Evolutionary conservation across 2,329 filamentous ascomycete species (phyloP).

Genomic region (Colletotrichum musicola): DNA sequence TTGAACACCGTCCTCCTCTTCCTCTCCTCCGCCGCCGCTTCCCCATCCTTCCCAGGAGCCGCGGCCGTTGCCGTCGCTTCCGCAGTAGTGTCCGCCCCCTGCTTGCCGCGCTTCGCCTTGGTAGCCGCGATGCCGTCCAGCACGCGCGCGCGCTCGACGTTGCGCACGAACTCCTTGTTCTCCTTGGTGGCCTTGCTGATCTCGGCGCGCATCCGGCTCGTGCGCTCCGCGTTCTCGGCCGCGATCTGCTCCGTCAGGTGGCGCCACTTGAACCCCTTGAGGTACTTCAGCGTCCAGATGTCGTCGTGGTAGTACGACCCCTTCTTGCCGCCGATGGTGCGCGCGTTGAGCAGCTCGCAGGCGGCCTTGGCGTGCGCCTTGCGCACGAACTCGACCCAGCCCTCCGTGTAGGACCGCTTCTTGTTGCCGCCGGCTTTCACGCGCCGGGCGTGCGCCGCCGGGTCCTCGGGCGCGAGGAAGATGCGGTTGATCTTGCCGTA

Average conservation of each 20-base stretch:
- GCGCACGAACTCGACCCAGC: slow-evolving; percentile 85
- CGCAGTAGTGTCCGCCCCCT: slow-evolving; percentile 43
- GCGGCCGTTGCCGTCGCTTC: slow-evolving; percentile 39
- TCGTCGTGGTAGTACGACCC: slow-evolving; percentile 86
- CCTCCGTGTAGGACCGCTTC: slow-evolving; percentile 84
- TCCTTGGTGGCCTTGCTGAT: slow-evolving; percentile 81
- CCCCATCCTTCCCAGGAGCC: neutral
- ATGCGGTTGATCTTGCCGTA: slow-evolving; percentile 83
- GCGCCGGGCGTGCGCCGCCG: slow-evolving; percentile 73
- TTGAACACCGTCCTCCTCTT: slow-evolving; percentile 69
- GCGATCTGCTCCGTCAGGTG: slow-evolving; percentile 82
- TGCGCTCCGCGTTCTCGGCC: slow-evolving; percentile 83
- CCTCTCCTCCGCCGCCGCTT: slow-evolving; percentile 38
- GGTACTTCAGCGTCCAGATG: slow-evolving; percentile 85
- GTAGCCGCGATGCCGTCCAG: slow-evolving; percentile 78
- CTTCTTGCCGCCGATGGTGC: slow-evolving; percentile 86
- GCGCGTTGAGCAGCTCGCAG: slow-evolving; percentile 81
- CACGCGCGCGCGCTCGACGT: slow-evolving; percentile 85
- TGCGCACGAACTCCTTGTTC: slow-evolving; percentile 84
- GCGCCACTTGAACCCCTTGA: slow-evolving; percentile 87
- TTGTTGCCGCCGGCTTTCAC: slow-evolving; percentile 84
- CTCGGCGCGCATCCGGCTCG: slow-evolving; percentile 81
- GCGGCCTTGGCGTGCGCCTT: slow-evolving; percentile 84
- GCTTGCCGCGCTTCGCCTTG: slow-evolving; percentile 60
- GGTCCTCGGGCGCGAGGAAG: slow-evolving; percentile 83